A percentile compares a stretch with the other conserved stretches of the same genome.
These are phyloP conservation scores for Boletellus sp. DNA, from an alignment of 768 basidiomycete genomes.

Conservation along the genomic window DNA sequence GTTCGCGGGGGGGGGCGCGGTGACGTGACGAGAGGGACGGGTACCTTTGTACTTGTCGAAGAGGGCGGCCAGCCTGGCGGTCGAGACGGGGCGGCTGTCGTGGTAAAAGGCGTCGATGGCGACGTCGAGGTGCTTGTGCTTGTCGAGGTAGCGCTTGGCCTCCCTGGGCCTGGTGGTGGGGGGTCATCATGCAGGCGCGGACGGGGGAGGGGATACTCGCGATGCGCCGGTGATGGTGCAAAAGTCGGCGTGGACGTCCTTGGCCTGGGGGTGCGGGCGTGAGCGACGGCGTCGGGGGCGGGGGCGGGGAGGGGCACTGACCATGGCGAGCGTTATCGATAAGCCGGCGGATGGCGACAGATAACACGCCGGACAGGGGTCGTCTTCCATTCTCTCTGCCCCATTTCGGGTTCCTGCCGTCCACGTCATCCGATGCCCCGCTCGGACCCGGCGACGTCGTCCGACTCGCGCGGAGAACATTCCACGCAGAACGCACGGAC, in stretches of 20 bases:
- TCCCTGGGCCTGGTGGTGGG: conserved; percentile 42
- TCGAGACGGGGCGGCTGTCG: conserved; percentile 33
- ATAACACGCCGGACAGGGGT: not conserved
- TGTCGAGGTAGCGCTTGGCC: conserved; percentile 66
- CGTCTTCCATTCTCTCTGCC: not conserved
- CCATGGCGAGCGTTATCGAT: conserved; percentile 22
- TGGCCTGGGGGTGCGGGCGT: conserved; percentile 15
- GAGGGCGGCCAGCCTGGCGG: conserved; percentile 50
- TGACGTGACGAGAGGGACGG: conserved; percentile 4
- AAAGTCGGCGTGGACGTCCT: conserved; percentile 59
- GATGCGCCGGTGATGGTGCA: conserved; percentile 64
- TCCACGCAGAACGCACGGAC: not conserved
- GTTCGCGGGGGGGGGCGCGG: not conserved
- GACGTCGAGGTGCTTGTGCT: conserved; percentile 64
- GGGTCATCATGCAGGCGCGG: conserved; percentile 5
- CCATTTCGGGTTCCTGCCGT: not conserved
- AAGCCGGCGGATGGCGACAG: not conserved
- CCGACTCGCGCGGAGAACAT: too few relatives aligned
- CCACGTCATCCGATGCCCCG: too few relatives aligned
- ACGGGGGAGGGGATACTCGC: conserved; percentile 38
- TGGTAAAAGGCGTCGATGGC: conserved; percentile 73
- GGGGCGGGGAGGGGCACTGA: conserved; percentile 9
- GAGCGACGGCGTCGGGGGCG: not conserved
- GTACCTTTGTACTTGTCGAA: conserved; percentile 72
- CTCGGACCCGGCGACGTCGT: too few relatives aligned